Conservation (phyloP, 192 early-diverging fungal species). For the Linnemannia schmuckeri region DNA sequence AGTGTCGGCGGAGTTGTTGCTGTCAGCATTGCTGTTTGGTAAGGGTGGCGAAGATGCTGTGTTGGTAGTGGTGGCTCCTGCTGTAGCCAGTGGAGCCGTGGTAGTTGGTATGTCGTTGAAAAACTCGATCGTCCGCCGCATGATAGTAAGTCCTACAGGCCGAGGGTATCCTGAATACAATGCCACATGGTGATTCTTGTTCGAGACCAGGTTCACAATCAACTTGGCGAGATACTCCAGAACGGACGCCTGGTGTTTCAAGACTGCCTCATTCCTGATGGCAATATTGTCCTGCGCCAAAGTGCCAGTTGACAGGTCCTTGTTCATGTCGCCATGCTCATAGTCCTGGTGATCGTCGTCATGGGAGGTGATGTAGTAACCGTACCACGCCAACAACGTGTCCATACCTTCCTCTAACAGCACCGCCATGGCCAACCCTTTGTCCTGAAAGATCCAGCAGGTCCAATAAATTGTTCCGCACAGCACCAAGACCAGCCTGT, state of each 20-base stretch:
- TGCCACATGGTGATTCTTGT: slow-evolving; percentile 6
- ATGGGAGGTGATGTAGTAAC: slow-evolving; percentile 32
- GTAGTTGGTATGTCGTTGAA: slow-evolving; percentile 29
- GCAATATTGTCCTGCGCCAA: not conserved
- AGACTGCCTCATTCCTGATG: not conserved
- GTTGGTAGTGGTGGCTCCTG: not conserved
- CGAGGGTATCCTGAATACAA: slow-evolving; percentile 11
- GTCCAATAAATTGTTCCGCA: slow-evolving; percentile 35
- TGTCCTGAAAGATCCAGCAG: slow-evolving; percentile 34
- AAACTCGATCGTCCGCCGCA: slow-evolving; percentile 47
- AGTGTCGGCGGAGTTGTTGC: too few species aligned
- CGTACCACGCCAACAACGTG: slow-evolving; percentile 51
- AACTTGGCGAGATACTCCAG: slow-evolving; percentile 38
- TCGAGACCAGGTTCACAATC: slow-evolving; percentile 28
- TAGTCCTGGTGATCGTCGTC: not conserved
- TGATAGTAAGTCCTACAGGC: slow-evolving; percentile 31
- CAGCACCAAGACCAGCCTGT: slow-evolving; percentile 12
- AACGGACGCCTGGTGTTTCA: slow-evolving; percentile 9
- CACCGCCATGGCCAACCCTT: not conserved
- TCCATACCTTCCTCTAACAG: slow-evolving; percentile 21
- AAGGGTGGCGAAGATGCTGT: not conserved
- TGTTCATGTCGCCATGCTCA: not conserved
- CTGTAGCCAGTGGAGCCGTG: not conserved
- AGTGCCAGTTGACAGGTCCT: not conserved
- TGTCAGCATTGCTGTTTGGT: not conserved